phyloP scores from a whole-genome alignment of 129 eudicot genomes.

The Pittosporum tobira region DNA sequence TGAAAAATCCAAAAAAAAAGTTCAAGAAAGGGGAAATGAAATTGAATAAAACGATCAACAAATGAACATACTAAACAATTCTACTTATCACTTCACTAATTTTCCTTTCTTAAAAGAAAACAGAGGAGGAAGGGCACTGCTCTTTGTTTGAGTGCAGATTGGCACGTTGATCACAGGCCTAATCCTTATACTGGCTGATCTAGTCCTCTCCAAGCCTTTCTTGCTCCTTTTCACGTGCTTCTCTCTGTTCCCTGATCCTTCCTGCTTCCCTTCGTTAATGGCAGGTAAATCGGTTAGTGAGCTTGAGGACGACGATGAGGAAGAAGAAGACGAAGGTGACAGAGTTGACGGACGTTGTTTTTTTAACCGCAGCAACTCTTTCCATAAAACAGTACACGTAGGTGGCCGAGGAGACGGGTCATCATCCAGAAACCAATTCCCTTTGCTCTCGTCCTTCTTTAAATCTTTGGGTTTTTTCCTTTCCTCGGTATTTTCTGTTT shows the following conservation, averaged over 20 bases:
- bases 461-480: slow-evolving; percentile 2
- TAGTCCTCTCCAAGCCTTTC: slow-evolving; percentile 70
- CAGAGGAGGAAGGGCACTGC: slow-evolving; percentile 60
- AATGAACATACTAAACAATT: background rate
- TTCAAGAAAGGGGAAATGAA: slow-evolving; percentile 8
- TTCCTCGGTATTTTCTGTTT: slow-evolving; percentile 25
- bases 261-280: slow-evolving; percentile 24
- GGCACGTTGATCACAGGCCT: slow-evolving; percentile 82
- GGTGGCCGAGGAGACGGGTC: slow-evolving; percentile 98
- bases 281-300: slow-evolving; percentile 29
- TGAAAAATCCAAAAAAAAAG: too few species aligned
- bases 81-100: slow-evolving; percentile 23
- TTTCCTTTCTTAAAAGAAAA: slow-evolving; percentile 54
- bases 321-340: slow-evolving; percentile 52
- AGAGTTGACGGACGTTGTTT: slow-evolving; percentile 50
- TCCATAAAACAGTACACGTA: slow-evolving; percentile 86
- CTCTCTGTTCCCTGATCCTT: slow-evolving; percentile 34
- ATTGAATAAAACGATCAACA: slow-evolving; percentile 15
- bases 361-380: slow-evolving; percentile 62
- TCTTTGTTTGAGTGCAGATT: slow-evolving; percentile 44
- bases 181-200: slow-evolving; percentile 57
- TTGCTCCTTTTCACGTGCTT: slow-evolving; percentile 43
- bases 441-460: slow-evolving; percentile 13
- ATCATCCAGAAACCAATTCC: slow-evolving; percentile 77
- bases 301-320: slow-evolving; percentile 41